Evolutionary conservation across 2,329 filamentous ascomycete species (phyloP).

Genomic region (Elsinoe perseae): DNA sequence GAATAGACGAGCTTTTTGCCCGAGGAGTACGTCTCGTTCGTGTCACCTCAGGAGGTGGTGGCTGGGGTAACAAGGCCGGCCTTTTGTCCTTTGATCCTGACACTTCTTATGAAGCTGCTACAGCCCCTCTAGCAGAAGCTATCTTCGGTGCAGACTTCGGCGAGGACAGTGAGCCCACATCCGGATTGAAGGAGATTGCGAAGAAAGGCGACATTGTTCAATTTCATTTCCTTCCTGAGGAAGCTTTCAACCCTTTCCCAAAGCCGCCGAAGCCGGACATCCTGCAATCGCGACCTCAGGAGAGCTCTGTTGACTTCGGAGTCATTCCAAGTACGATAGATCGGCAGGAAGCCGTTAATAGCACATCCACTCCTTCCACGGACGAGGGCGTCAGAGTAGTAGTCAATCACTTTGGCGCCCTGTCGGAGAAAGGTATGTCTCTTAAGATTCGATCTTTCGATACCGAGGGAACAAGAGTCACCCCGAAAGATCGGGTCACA

Average conservation of each 20-base stretch:
- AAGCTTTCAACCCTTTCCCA: slow-evolving; percentile 11
- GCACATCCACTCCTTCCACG: too few species aligned
- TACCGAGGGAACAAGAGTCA: slow-evolving; percentile 10
- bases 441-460: slow-evolving; percentile 21
- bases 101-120: slow-evolving; percentile 43
- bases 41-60: slow-evolving; percentile 69
- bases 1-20: slow-evolving; percentile 23
- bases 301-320: slow-evolving; percentile 28
- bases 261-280: slow-evolving; percentile 24
- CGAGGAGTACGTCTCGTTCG: slow-evolving; percentile 38
- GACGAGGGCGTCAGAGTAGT: slow-evolving; percentile 20
- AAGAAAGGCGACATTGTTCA: slow-evolving; percentile 58
- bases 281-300: slow-evolving; percentile 22
- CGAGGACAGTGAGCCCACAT: slow-evolving; percentile 27
- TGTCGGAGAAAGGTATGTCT: slow-evolving; percentile 55
- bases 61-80: slow-evolving; percentile 75
- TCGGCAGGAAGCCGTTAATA: too few species aligned
- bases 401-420: slow-evolving; percentile 50
- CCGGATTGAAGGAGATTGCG: slow-evolving; percentile 45
- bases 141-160: slow-evolving; percentile 35
- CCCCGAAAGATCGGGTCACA: slow-evolving; percentile 24
- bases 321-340: slow-evolving; percentile 41
- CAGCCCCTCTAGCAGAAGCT: slow-evolving; percentile 50
- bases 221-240: slow-evolving; percentile 48
- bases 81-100: slow-evolving; percentile 71